These are phyloP conservation scores for Colletotrichum sp. DNA, from an alignment of 2,329 filamentous ascomycete species.

Conservation along the genomic window DNA sequence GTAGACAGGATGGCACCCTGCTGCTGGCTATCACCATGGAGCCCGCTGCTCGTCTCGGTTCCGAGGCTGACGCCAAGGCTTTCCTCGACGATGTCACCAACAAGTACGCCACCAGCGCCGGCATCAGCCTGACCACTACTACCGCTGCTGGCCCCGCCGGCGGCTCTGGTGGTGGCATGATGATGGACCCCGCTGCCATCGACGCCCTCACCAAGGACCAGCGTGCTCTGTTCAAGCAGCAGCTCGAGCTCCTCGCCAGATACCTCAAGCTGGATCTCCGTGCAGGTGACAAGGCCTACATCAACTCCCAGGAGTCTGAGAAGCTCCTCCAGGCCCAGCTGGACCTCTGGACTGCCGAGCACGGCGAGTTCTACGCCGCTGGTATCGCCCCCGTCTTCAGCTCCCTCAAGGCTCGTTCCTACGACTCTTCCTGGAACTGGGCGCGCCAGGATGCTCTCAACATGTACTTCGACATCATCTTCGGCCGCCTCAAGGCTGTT, in stretches of 20 bases:
- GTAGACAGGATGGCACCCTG: constrained; percentile 89
- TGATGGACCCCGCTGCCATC: constrained; percentile 98
- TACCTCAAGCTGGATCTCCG: constrained; percentile 98
- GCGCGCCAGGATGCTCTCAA: constrained; percentile 93
- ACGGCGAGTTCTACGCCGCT: constrained; percentile 93
- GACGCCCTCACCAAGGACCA: constrained; percentile 98
- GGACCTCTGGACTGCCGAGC: constrained; percentile 93
- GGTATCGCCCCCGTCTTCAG: constrained; percentile 96
- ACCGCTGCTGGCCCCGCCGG: constrained; percentile 75
- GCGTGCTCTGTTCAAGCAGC: constrained; percentile 94
- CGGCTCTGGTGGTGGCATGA: constrained; percentile 83
- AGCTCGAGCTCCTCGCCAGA: constrained; percentile 90
- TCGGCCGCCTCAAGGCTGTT: constrained; percentile 88
- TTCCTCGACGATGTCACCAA: constrained; percentile 89
- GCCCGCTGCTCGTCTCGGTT: constrained; percentile 84
- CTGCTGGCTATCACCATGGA: constrained; percentile 92
- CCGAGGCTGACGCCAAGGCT: constrained; percentile 88
- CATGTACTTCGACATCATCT: constrained; percentile 99
- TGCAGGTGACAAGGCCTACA: constrained; percentile 92
- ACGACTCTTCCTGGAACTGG: constrained; percentile 99
- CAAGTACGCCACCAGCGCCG: constrained; percentile 85
- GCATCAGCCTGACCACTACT: constrained; percentile 81
- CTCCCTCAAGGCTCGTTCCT: constrained; percentile 89
- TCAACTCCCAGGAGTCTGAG: constrained; percentile 83
- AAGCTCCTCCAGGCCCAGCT: constrained; percentile 90